These are phyloP conservation scores for Mikania micrantha DNA, from an alignment of 129 eudicot genomes.

Conservation along the genomic window DNA sequence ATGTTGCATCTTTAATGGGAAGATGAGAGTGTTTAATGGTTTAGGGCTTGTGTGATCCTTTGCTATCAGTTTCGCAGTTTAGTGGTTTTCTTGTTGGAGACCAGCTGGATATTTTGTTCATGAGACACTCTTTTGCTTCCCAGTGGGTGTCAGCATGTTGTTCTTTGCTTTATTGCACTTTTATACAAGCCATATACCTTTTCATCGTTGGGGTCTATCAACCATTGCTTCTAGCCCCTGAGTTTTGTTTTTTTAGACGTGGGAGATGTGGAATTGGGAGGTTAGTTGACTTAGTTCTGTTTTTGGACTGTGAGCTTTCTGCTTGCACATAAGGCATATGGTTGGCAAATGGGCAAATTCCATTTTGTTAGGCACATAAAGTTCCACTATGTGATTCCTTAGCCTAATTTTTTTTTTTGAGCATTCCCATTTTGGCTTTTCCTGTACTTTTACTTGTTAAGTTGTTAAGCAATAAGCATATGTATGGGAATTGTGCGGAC, in stretches of 20 bases:
- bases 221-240: background rate
- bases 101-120: background rate
- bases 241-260: constrained; percentile 3
- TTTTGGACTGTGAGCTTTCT: background rate
- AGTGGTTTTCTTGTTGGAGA: background rate
- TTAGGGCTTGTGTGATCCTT: background rate
- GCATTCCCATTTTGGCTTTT: background rate
- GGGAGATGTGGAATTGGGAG: background rate
- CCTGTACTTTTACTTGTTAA: background rate
- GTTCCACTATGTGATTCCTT: background rate
- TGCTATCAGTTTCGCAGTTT: background rate
- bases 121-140: background rate
- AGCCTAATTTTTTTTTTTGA: background rate
- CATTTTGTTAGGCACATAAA: constrained; percentile 1
- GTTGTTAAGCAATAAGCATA: too few species aligned
- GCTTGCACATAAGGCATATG: background rate
- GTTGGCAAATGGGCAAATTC: background rate
- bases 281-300: background rate
- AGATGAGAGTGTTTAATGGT: background rate
- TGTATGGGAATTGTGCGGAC: constrained; percentile 6
- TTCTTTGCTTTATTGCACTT: background rate
- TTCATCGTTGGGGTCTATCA: background rate
- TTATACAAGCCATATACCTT: too few species aligned
- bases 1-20: background rate
- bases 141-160: background rate